These are phyloP conservation scores for Lentinula raphanica DNA, from an alignment of 768 basidiomycete genomes.

Conservation along the genomic window DNA sequence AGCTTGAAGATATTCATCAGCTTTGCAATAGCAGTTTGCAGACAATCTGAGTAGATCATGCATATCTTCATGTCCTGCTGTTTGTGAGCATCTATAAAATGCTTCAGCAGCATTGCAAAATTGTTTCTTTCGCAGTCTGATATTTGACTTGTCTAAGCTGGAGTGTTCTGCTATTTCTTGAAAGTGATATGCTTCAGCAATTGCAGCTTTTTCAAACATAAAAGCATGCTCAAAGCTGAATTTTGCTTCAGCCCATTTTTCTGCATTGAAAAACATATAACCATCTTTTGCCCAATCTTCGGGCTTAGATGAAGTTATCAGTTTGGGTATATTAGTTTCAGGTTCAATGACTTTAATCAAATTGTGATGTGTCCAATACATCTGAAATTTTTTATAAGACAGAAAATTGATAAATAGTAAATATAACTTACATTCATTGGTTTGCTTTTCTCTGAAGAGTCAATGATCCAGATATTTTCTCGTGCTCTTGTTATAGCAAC, in stretches of 20 bases:
- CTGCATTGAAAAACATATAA: constrained; percentile 30
- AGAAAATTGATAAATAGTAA: background rate
- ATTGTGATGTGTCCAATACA: constrained; percentile 34
- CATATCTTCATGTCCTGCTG: constrained; percentile 23
- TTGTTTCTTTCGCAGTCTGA: constrained; percentile 16
- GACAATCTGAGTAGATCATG: constrained; percentile 35
- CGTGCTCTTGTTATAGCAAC: constrained; percentile 68
- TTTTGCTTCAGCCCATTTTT: constrained; percentile 33
- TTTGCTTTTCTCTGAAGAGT: constrained; percentile 49
- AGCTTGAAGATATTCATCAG: constrained; percentile 35
- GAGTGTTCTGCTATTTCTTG: constrained; percentile 35
- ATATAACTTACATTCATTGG: constrained; percentile 45
- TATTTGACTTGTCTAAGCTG: constrained; percentile 16
- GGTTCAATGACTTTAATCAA: constrained; percentile 36
- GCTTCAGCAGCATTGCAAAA: constrained; percentile 41
- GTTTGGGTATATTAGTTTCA: constrained; percentile 31
- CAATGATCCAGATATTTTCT: constrained; percentile 67
- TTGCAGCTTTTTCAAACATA: constrained; percentile 26
- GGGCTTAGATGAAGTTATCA: constrained; percentile 36
- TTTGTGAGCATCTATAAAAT: constrained; percentile 38
- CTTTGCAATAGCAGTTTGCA: constrained; percentile 42
- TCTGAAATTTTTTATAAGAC: constrained; percentile 26
- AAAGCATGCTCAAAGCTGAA: constrained; percentile 41
- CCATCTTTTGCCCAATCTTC: constrained; percentile 43
- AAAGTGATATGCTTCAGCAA: constrained; percentile 40